Evolutionary conservation across 2,329 filamentous ascomycete species (phyloP), one percentile per base, ranked within the genome.

Genomic region (Colletotrichum sp.): DNA sequence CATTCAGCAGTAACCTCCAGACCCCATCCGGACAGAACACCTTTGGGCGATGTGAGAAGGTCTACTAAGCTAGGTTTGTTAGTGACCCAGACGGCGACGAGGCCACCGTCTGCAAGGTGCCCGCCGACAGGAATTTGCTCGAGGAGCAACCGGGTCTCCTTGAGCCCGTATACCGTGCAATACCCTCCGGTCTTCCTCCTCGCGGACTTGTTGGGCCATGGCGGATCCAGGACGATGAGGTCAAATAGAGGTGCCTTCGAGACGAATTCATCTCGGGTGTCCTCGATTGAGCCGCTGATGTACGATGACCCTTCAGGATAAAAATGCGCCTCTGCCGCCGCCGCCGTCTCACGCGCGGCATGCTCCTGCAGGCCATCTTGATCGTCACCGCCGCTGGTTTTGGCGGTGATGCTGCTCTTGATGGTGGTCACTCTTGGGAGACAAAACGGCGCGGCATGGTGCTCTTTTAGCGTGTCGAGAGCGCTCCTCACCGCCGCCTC

Each of bases 131-230:
- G 91, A 30, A 94, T 86, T 13, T 84, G 84, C 5, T 84, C 83
- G n/a, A 93, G 85, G 3, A 93, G 85, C 2, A 80, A 68, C 15
- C 84, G 82, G 71, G 92, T 87, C 66, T 90, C 88, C 15, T 85
- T 80, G 57, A 88, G 83, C 74, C 85, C 84, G 67, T 85, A 80
- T 7, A 88, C 87, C 8, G 88, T 90, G 3, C 80, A 77, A 82
- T 92, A 91, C 78, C 88, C 80, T 80, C 85, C 83, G 66, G 80
- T 87, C 79, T 91, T 92, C 52, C 93, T 88, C 78, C 90, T 90
- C 16, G 91, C 94, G 8, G 94, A 96, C 61, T 92, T 90, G 81
- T 95, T 96, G 0, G 94, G 94, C 94, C 95, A 96, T 2, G 95
- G 94, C 5, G 95, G 95, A 81, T 96, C 94, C 25, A 96, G 85